Base-by-base conservation (phyloP, 371 early-diverging fungal genomes). In the Blakeslea trispora region DNA sequence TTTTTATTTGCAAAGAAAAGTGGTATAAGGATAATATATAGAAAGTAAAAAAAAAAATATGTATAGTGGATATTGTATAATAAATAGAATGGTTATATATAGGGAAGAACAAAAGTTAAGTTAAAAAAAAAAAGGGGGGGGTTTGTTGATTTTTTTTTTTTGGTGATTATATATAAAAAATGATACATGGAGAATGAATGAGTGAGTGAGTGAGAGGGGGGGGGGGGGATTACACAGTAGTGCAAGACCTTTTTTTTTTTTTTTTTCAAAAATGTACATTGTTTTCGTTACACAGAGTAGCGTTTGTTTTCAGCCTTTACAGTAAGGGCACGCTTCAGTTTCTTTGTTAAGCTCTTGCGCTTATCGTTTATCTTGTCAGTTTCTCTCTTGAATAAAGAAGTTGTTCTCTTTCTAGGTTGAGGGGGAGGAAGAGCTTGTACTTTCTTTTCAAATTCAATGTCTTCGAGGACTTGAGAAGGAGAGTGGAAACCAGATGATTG, bases 311-410 rank as follows among this genome's bases (percentile, higher is more conserved):
- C 43, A 35, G 37, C 45, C 40, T 53, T 56, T n/a, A 44, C 49
- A 42, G 53, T 37, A 10, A 65, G 49, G 7, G 21, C 67, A 9
- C 42, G 37, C 23, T 66, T 66, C 13, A 66, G 31, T 24, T 66
- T 66, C n/a, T 54, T 58, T 9, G 67, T 58, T 4, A 66, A 43
- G 15, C 55, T 57, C 24, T 48, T 66, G 23, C 67, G 50, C 51
- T 55, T 61, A 35, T 50, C 51, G 39, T 66, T 66, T 5, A 66
- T n/a, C 35, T 66, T 66, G 21, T 24, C 54, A 1, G 67, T 61
- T 48, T 66, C 67, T 54, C 67, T 49, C 24, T 62, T 45, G 42
- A 66, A 35, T n/a, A 66, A 45, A 17, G 64, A 64, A n/a, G 60
- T 56, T 0, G 55, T 55, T 43, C 32, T 64, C n/a, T 34, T 35